Base-by-base conservation (phyloP, 2,329 filamentous ascomycete species). In the Colletotrichum magnum region DNA sequence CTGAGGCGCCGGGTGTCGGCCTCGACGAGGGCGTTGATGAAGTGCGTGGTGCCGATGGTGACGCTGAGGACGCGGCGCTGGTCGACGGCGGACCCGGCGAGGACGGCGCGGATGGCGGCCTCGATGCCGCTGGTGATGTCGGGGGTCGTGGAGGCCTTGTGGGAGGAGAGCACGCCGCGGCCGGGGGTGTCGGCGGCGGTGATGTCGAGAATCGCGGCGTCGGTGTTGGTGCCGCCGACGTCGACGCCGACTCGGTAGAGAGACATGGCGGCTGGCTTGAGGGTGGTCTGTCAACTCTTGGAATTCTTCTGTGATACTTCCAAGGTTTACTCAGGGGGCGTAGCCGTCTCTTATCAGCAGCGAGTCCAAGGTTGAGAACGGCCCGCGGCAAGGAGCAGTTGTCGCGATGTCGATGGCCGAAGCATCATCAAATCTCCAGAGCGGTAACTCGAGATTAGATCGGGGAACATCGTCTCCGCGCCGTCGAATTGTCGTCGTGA, bases 121-220 rank as follows among this genome's bases (percentile, higher is more conserved):
- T 83, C 79, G 32, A 87, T 85, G 21, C 85, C 86, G 58, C 78
- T 79, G 43, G 85, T 86, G 45, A 86, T 84, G 73, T 87, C 82
- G n/a, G 79, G 71, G 2, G 84, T 87, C 0, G 85, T 87, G 1
- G 83, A 76, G 4, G 84, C 81, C 74, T 87, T 87, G 75, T 82
- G 79, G 16, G 82, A 85, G 4, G 84, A 83, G 5, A 84, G 73
- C 9, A 86, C 81, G 24, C 83, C 82, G 48, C 81, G 79, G 18
- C 75, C 77, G 3, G 79, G 75, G 18, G 73, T 74, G 58, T 79
- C 74, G 7, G 74, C 68, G 13, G 79, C 77, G n/a, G 74, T 78
- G 64, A 83, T 73, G 72, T 85, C 81, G 32, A 86, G 77, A 60
- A 86, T 79, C 26, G 81, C 84, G 36, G 81, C 81, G 71, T 86